Conservation (phyloP, 2,329 filamentous ascomycete species). For the Beauveria brongniartii region DNA sequence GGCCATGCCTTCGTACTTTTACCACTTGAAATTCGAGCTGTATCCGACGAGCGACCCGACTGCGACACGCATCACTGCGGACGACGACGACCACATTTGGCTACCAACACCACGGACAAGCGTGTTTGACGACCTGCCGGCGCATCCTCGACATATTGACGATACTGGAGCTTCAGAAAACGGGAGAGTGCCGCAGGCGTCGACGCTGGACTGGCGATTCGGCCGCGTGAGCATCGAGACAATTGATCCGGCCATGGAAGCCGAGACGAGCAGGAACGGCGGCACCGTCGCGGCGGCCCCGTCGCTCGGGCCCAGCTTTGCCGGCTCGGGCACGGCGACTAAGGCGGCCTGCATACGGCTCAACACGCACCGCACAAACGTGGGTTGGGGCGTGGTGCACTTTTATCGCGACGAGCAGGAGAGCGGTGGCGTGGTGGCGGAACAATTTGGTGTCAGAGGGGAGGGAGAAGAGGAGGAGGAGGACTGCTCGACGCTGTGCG, state of each 20-base stretch:
- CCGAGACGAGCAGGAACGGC: constrained; percentile 27
- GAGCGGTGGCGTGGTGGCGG: constrained; percentile 45
- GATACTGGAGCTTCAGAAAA: background rate
- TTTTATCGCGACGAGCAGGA: constrained; percentile 82
- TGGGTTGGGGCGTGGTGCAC: constrained; percentile 89
- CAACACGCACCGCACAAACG: constrained; percentile 62
- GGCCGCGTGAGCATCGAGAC: constrained; percentile 71
- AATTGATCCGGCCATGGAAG: constrained; percentile 56
- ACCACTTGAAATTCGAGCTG: constrained; percentile 59
- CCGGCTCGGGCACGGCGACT: constrained; percentile 62
- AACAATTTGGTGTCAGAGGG: constrained; percentile 12
- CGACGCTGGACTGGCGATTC: constrained; percentile 64
- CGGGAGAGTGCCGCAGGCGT: too few relatives aligned
- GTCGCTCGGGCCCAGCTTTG: constrained; percentile 45
- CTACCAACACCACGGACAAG: constrained; percentile 37
- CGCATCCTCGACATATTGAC: constrained; percentile 30
- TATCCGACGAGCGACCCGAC: constrained; percentile 36
- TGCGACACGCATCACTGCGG: constrained; percentile 22
- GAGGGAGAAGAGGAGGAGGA: constrained; percentile 27
- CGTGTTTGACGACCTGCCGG: constrained; percentile 50
- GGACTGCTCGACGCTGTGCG: constrained; percentile 81
- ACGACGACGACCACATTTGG: constrained; percentile 34
- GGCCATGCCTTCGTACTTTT: constrained; percentile 54
- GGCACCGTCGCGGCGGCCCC: constrained; percentile 37
- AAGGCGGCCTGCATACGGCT: constrained; percentile 73